Conservation (phyloP, 768 basidiomycete species). For the Lactifluus subvellereus region DNA sequence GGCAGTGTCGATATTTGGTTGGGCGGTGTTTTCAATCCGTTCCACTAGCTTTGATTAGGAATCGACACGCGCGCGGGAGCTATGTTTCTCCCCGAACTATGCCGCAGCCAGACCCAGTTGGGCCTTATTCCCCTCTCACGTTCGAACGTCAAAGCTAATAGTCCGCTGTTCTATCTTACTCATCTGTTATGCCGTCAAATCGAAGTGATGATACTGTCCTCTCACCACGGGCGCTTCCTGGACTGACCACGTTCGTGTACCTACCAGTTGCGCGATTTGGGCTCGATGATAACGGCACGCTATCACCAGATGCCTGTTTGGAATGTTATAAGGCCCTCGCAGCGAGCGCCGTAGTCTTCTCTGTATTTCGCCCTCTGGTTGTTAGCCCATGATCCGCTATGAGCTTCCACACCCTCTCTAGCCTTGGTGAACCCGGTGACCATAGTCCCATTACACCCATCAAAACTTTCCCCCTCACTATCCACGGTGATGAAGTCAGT, state of each 20-base stretch:
- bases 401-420: constrained; percentile 13
- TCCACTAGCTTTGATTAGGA: neutral
- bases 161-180: neutral
- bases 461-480: neutral
- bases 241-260: constrained; percentile 10
- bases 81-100: neutral
- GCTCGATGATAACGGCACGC: constrained; percentile 5
- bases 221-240: neutral
- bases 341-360: neutral
- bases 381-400: constrained; percentile 2
- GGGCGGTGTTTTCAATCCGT: neutral
- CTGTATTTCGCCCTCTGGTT: neutral
- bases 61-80: neutral
- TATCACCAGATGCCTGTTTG: neutral
- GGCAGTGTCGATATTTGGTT: neutral
- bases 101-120: neutral
- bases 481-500: neutral
- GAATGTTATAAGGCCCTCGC: constrained; percentile 2
- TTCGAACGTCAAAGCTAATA: neutral
- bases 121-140: constrained; percentile 7
- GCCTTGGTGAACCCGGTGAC: neutral
- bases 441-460: neutral
- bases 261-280: neutral
- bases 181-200: neutral
- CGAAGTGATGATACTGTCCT: neutral